Percentiles rank a stretch among this genome's conserved stretches.
Evolutionary conservation across 2,329 filamentous ascomycete genomes (phyloP).

Genomic region (Epichloe uncinata): DNA sequence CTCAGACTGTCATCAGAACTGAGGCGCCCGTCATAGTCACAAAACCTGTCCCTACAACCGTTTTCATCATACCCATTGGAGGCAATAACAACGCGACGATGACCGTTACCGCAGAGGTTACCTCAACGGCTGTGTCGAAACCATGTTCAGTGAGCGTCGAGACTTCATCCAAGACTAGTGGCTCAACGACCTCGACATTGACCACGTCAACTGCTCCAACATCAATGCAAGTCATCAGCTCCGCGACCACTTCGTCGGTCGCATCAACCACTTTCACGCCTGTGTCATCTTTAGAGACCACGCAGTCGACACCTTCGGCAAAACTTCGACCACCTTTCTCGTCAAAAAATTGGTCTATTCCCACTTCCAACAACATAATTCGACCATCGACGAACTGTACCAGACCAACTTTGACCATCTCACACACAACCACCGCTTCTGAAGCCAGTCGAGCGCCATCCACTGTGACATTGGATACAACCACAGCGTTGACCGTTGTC

Average conservation of each 20-base stretch:
- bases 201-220: background rate
- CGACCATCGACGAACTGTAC: background rate
- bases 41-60: background rate
- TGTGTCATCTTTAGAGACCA: background rate
- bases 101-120: background rate
- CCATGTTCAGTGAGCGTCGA: background rate
- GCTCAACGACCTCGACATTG: background rate
- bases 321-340: background rate
- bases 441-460: background rate
- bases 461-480: background rate
- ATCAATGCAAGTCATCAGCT: background rate
- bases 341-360: constrained; percentile 1
- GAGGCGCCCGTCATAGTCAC: constrained; percentile 10
- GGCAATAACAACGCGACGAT: constrained; percentile 1
- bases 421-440: background rate
- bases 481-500: background rate
- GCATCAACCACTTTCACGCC: background rate
- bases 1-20: constrained; percentile 13
- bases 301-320: background rate
- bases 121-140: constrained; percentile 1
- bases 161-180: background rate
- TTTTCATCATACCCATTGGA: constrained; percentile 19
- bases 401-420: background rate
- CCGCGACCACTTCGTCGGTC: background rate
- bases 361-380: constrained; percentile 2